These are phyloP conservation scores for Primulina tabacum DNA, from an alignment of 257 asterid species.

Conservation along the genomic window DNA sequence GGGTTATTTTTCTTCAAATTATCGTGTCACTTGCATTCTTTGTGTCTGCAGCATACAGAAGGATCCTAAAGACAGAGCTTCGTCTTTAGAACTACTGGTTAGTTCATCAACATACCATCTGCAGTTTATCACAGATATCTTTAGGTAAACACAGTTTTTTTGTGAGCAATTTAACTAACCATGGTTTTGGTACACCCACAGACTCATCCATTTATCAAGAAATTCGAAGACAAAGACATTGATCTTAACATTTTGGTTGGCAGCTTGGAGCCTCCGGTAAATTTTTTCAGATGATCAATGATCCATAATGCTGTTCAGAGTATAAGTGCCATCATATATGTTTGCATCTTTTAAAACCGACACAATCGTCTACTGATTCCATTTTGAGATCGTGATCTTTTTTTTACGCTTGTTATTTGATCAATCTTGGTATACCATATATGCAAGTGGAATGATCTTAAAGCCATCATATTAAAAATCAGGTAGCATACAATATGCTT, in stretches of 20 bases:
- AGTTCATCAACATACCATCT: conserved; percentile 30
- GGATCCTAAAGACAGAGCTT: conserved; percentile 77
- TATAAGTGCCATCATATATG: conserved; percentile 15
- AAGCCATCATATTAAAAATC: not conserved
- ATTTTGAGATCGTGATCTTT: conserved; percentile 10
- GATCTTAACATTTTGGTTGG: conserved; percentile 82
- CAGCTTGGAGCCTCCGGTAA: conserved; percentile 80
- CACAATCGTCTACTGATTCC: conserved; percentile 7
- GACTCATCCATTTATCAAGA: conserved; percentile 68
- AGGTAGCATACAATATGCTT: not conserved
- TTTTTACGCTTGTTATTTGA: not conserved
- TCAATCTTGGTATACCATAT: conserved; percentile 2
- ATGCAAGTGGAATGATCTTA: conserved; percentile 1
- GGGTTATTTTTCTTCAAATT: not conserved
- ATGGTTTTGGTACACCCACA: not conserved
- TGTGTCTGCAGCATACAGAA: conserved; percentile 79
- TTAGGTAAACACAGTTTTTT: conserved; percentile 15
- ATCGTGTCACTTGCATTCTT: not conserved
- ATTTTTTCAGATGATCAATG: conserved; percentile 50
- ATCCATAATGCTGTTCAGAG: conserved; percentile 17
- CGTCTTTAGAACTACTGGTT: conserved; percentile 86
- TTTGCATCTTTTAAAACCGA: conserved; percentile 18
- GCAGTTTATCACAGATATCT: not conserved
- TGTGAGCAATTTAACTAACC: not conserved
- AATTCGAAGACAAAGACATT: conserved; percentile 90